Conservation (phyloP, 2,329 filamentous ascomycete species). For the Penicillium sp. region DNA sequence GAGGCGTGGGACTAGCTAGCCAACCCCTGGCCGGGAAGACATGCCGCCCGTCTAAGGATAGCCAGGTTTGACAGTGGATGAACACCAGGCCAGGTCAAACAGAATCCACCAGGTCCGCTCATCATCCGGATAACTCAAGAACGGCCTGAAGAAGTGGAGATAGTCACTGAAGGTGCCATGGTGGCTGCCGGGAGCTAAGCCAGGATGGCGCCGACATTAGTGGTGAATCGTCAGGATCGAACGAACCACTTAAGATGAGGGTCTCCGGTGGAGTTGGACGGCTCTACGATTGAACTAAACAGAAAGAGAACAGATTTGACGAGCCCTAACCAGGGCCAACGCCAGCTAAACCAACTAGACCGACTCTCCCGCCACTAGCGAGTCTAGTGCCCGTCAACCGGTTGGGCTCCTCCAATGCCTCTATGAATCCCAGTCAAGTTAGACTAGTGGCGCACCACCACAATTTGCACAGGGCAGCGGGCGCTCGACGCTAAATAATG, state of each 20-base stretch:
- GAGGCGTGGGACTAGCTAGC: neutral
- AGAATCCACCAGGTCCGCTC: neutral
- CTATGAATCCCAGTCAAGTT: neutral
- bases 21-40: neutral
- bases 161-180: neutral
- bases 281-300: neutral
- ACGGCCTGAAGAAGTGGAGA: constrained; percentile 1
- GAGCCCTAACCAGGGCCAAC: neutral
- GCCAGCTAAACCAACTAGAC: constrained; percentile 4
- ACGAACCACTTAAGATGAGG: neutral
- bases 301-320: neutral
- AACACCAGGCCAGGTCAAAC: constrained; percentile 2
- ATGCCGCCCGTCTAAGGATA: constrained; percentile 12
- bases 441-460: constrained; percentile 4
- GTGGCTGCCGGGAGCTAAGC: neutral
- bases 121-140: neutral
- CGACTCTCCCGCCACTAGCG: constrained; percentile 3
- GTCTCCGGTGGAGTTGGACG: neutral
- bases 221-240: neutral
- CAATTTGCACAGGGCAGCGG: neutral
- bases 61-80: constrained; percentile 7
- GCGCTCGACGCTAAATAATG: neutral
- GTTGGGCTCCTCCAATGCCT: neutral
- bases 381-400: neutral
- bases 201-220: neutral